Evolutionary conservation across 116 monocot species (phyloP).

Genomic region (Dioscorea cayenensis): DNA sequence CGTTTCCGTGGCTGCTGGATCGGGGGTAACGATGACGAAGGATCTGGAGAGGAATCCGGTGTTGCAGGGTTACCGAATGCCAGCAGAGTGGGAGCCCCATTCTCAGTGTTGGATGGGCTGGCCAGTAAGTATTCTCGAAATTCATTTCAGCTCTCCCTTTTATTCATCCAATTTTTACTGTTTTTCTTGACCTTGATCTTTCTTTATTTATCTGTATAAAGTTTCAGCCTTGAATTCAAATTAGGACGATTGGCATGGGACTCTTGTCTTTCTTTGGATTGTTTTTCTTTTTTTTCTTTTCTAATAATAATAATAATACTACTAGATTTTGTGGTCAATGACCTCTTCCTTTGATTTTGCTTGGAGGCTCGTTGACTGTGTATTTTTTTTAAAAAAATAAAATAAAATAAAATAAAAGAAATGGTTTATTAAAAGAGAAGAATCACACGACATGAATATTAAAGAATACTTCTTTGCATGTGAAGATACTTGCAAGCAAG

Average conservation of each 20-base stretch:
- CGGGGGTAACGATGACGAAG: slow-evolving; percentile 10
- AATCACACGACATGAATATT: neutral
- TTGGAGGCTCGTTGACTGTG: no score
- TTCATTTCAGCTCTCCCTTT: neutral
- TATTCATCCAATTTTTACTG: neutral
- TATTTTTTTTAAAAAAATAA: no score
- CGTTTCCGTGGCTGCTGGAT: no score
- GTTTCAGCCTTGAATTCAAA: neutral
- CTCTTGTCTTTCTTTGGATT: no score
- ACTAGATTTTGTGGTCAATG: no score
- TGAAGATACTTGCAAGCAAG: neutral
- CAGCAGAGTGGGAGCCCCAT: slow-evolving; percentile 94
- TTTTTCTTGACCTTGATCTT: neutral
- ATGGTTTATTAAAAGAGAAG: neutral
- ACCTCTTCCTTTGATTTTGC: no score
- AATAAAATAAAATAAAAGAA: neutral
- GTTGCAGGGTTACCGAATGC: slow-evolving; percentile 66
- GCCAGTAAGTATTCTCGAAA: slow-evolving; percentile 42
- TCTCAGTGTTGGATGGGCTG: slow-evolving; percentile 90
- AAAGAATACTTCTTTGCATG: neutral
- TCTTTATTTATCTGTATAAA: neutral
- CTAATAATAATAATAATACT: no score
- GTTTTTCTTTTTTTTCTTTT: no score
- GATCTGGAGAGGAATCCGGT: slow-evolving; percentile 38
- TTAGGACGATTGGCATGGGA: no score